Evolutionary conservation across 257 asterid genomes (phyloP), one percentile per base, ranked within the genome.

Genomic region (Rubia yunnanensis): DNA sequence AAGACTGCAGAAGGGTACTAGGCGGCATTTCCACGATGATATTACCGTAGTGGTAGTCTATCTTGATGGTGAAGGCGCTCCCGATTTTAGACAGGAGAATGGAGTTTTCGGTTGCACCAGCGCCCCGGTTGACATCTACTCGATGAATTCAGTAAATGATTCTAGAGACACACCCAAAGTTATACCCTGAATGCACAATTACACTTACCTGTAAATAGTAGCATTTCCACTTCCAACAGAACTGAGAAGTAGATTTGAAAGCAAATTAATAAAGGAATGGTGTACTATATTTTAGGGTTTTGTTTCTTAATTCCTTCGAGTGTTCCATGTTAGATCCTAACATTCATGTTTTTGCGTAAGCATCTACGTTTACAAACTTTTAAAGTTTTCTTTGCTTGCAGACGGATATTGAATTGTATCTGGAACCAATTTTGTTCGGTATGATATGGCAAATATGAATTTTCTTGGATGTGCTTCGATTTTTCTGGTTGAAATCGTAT

Each of bases 1-100:
- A 41, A 64, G 71, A 70, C 14, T 79, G 26, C 80, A 75, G 52
- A 79, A 66, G 68, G 83, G 83, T 30, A 17, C 11, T 11, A 65
- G 83, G 60, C 80, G 83, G 20, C 69, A 72, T 72, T 69, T 64
- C 53, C 83, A 79, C 14, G 83, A 79, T 36, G 83, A 79, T 59
- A 72, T 79, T 11, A 72, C 83, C 30, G 83, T 72, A 10, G 65
- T 79, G 34, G 83, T 79, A 28, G 63, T 75, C 31, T 79, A 72
- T 56, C 71, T 79, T 58, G 83, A 79, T 72, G 73, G 38, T 32
- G 73, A 71, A 13, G 50, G 72, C 31, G 38, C 76, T 41, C 35
- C 61, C 31, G 30, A 41, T 57, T 64, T 70, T 23, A 54, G 64
- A 44, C 70, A 24, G 74, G 65, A 68, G 10, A 66, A 48, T 13